Conservation (phyloP, 257 asterid species). For the Solanum sitiens region DNA sequence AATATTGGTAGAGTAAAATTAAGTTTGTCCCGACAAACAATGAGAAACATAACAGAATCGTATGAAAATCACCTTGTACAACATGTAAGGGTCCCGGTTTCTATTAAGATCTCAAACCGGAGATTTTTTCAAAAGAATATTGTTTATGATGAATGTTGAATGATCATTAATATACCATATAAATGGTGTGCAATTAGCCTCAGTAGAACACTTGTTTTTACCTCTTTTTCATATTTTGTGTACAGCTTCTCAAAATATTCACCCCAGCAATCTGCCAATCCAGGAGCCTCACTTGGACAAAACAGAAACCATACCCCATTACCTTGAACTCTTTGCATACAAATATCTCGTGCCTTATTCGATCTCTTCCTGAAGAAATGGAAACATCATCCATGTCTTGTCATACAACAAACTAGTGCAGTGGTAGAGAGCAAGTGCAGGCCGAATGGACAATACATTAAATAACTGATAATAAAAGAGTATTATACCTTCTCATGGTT, state of each 20-base stretch:
- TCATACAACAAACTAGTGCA: neutral
- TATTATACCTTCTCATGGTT: slow-evolving; percentile 83
- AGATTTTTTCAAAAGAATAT: slow-evolving; percentile 5
- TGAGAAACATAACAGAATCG: neutral
- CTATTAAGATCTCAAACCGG: slow-evolving; percentile 37
- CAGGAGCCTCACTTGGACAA: slow-evolving; percentile 94
- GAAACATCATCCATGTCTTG: neutral
- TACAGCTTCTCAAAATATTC: slow-evolving; percentile 83
- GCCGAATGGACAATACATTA: neutral
- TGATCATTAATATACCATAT: neutral
- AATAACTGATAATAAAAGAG: neutral
- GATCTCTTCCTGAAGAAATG: slow-evolving; percentile 65
- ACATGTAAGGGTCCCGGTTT: slow-evolving; percentile 28
- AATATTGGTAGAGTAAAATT: neutral
- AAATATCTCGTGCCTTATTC: slow-evolving; percentile 67
- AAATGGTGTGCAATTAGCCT: slow-evolving; percentile 16
- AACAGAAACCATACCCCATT: slow-evolving; percentile 77
- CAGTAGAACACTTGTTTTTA: slow-evolving; percentile 1
- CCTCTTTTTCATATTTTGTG: slow-evolving; percentile 65
- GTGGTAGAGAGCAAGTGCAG: neutral
- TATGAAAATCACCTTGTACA: slow-evolving; percentile 4
- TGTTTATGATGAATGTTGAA: neutral
- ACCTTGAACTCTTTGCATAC: slow-evolving; percentile 74
- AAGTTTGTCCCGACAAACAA: neutral
- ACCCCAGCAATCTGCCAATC: slow-evolving; percentile 99